These are phyloP conservation scores for Jackrogersella minutella DNA, from an alignment of 495 filamentous ascomycete species.

Conservation along the genomic window DNA sequence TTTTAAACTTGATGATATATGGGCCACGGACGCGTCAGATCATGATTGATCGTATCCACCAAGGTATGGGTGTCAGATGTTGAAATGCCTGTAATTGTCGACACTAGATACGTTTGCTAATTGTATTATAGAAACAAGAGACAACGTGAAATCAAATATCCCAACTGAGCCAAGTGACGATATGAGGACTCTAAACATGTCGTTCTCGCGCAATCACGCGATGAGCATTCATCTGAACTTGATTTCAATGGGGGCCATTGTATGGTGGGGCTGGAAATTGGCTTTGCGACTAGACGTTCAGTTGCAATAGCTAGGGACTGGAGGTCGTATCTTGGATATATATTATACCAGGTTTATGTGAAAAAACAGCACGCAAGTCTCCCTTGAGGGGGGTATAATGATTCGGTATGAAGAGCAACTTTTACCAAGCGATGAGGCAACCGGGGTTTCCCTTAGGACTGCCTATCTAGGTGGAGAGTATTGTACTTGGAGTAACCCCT, in stretches of 20 bases:
- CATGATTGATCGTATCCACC: constrained; percentile 55
- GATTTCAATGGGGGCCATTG: constrained; percentile 56
- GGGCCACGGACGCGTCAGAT: constrained; percentile 57
- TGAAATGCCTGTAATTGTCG: not conserved
- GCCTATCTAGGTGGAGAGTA: too few relatives aligned
- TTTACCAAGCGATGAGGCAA: too few relatives aligned
- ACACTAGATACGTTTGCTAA: not conserved
- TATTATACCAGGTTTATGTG: too few relatives aligned
- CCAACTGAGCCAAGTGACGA: constrained; percentile 39
- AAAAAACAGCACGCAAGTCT: too few relatives aligned
- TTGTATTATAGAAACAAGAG: constrained; percentile 36
- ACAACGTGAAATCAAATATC: constrained; percentile 21
- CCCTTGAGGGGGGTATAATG: not conserved
- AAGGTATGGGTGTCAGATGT: constrained; percentile 44
- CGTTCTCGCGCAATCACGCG: constrained; percentile 59
- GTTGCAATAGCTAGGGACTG: not conserved
- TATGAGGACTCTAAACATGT: constrained; percentile 51
- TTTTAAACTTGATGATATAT: constrained; percentile 57
- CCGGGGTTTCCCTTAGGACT: too few relatives aligned
- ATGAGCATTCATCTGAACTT: constrained; percentile 66
- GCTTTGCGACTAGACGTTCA: constrained; percentile 42
- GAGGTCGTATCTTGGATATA: not conserved
- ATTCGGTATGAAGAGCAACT: not conserved
- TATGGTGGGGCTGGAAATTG: constrained; percentile 61
- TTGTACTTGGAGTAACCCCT: too few relatives aligned